Percentiles rank a stretch among this genome's conserved stretches.
Evolutionary conservation across 108 stramenopile species (phyloP).

Genomic region (Skeletonema potamos): DNA sequence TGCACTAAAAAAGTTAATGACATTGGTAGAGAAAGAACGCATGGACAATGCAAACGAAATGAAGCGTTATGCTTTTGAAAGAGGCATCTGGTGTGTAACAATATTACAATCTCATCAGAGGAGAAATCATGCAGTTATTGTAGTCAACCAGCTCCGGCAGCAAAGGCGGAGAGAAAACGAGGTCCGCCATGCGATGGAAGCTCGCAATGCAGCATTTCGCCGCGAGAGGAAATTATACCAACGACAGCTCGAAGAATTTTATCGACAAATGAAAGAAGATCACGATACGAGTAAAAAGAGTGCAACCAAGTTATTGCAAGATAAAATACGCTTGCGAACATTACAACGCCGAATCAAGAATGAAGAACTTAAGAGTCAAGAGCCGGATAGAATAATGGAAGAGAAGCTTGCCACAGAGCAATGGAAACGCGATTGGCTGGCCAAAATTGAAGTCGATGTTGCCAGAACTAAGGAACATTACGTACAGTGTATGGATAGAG

Average conservation of each 20-base stretch:
- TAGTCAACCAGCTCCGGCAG: constrained; percentile 3
- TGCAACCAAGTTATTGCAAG: constrained; percentile 10
- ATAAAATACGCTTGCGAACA: constrained; percentile 30
- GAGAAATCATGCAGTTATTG: constrained; percentile 7
- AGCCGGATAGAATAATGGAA: constrained; percentile 13
- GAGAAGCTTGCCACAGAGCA: constrained; percentile 11
- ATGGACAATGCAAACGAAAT: constrained; percentile 21
- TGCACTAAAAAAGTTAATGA: constrained; percentile 26
- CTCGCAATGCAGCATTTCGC: constrained; percentile 15
- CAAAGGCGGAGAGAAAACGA: constrained; percentile 23
- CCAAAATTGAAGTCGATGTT: constrained; percentile 23
- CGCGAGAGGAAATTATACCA: constrained; percentile 37
- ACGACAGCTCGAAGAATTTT: constrained; percentile 31
- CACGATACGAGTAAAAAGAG: background rate
- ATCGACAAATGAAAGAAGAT: constrained; percentile 26
- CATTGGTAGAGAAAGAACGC: constrained; percentile 21
- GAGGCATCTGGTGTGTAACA: constrained; percentile 15
- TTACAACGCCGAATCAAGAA: constrained; percentile 30
- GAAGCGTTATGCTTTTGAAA: constrained; percentile 11
- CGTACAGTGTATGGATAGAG: constrained; percentile 10
- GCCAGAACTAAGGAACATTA: constrained; percentile 13
- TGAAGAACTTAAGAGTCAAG: constrained; percentile 29
- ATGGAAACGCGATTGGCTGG: constrained; percentile 24
- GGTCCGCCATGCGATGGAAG: constrained; percentile 34
- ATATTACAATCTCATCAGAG: constrained; percentile 22